Evolutionary conservation across 768 basidiomycete genomes (phyloP).

Genomic region (Agrocybe praecox): DNA sequence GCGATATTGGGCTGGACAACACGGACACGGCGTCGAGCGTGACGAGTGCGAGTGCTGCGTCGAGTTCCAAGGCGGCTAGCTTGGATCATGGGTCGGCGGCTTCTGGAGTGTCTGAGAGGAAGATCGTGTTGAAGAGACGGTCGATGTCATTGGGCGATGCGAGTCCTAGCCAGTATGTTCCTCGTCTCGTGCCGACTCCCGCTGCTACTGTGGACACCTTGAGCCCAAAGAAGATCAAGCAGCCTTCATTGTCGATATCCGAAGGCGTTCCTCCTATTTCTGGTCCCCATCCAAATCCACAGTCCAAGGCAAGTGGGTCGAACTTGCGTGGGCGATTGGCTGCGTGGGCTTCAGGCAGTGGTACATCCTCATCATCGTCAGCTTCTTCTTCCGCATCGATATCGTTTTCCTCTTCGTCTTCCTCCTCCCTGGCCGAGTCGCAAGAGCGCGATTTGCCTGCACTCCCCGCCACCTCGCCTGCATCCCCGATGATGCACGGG

Average conservation of each 20-base stretch:
- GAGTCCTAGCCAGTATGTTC: neutral
- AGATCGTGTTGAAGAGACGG: neutral
- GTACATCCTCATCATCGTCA: slow-evolving; percentile 11
- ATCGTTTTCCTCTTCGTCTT: neutral
- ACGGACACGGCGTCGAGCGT: neutral
- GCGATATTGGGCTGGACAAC: neutral
- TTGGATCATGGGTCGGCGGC: neutral
- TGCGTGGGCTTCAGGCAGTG: neutral
- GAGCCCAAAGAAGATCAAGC: slow-evolving; percentile 22
- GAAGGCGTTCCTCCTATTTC: slow-evolving; percentile 29
- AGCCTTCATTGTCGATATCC: slow-evolving; percentile 34
- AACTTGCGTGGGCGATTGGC: neutral
- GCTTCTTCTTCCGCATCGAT: slow-evolving; percentile 14
- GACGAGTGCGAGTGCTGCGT: neutral
- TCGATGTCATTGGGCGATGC: neutral
- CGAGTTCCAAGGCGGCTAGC: neutral
- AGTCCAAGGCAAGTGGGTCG: slow-evolving; percentile 1
- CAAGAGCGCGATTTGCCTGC: neutral
- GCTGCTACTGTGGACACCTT: neutral
- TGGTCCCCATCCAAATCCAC: slow-evolving; percentile 1
- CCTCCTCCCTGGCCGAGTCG: neutral
- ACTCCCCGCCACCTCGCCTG: neutral
- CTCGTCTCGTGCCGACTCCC: too few relatives aligned
- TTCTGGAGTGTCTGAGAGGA: neutral
- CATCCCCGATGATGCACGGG: neutral